phyloP scores from a whole-genome alignment of 768 basidiomycete genomes.

The Chalciporus piperatus region DNA sequence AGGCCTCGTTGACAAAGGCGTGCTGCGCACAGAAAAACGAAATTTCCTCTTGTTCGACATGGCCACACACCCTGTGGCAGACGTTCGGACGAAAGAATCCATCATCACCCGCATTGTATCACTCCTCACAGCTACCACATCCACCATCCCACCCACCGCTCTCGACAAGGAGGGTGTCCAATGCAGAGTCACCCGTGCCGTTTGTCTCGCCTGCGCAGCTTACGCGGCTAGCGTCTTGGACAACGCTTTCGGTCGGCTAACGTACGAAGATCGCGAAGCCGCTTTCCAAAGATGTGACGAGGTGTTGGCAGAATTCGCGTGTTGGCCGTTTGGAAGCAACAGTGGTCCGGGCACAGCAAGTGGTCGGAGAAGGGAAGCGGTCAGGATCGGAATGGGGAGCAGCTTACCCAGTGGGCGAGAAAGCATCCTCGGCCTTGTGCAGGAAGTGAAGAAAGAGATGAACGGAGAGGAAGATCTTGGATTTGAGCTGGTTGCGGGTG shows the following conservation, averaged over 20 bases:
- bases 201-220: constrained; percentile 85
- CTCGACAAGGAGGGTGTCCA: constrained; percentile 76
- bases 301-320: constrained; percentile 84
- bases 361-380: constrained; percentile 39
- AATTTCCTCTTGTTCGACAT: constrained; percentile 99
- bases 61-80: constrained; percentile 98
- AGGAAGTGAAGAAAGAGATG: constrained; percentile 73
- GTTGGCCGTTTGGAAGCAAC: constrained; percentile 78
- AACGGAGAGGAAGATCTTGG: constrained; percentile 73
- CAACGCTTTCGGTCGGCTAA: constrained; percentile 84
- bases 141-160: constrained; percentile 72
- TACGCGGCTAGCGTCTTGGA: constrained; percentile 96
- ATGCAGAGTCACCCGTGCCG: constrained; percentile 75
- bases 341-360: constrained; percentile 32
- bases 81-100: constrained; percentile 84
- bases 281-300: constrained; percentile 95
- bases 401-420: constrained; percentile 54
- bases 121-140: constrained; percentile 80
- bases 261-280: constrained; percentile 90
- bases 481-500: constrained; percentile 90
- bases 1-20: constrained; percentile 95
- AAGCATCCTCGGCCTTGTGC: constrained; percentile 68
- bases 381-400: constrained; percentile 56
- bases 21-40: constrained; percentile 97
- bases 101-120: constrained; percentile 74